phyloP scores from a whole-genome alignment of 73 alveolate species.

The Paraurostyla sp. region DNA sequence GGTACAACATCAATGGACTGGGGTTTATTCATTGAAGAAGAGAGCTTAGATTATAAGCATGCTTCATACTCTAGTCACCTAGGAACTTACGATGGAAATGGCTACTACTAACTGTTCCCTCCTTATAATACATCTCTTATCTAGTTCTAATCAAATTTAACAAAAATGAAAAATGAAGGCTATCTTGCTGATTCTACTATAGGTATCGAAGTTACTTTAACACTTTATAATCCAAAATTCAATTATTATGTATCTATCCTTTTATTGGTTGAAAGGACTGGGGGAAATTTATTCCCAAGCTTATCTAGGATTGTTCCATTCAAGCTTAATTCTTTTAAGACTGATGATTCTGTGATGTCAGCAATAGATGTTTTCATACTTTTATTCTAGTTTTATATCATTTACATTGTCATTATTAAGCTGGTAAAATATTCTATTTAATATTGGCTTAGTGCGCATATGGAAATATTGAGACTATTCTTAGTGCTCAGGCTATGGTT shows the following conservation, averaged over 20 bases:
- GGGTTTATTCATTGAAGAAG: background rate
- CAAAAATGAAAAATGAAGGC: background rate
- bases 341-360: background rate
- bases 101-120: background rate
- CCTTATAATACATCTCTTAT: constrained; percentile 34
- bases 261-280: constrained; percentile 1
- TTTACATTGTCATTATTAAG: constrained; percentile 3
- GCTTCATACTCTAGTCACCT: background rate
- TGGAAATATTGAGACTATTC: constrained; percentile 21
- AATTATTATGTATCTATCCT: constrained; percentile 20
- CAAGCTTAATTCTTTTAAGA: background rate
- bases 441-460: constrained; percentile 41
- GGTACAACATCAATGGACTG: background rate
- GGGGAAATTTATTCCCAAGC: constrained; percentile 35
- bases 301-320: background rate
- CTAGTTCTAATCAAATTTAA: background rate
- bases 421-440: background rate
- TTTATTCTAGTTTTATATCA: background rate
- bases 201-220: constrained; percentile 1
- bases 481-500: constrained; percentile 4
- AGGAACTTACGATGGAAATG: constrained; percentile 17
- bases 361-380: constrained; percentile 28
- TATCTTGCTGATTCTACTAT: background rate
- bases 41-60: background rate
- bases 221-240: constrained; percentile 33